phyloP scores from a whole-genome alignment of 2,329 filamentous ascomycete genomes.

The Colletotrichum sansevieriae region DNA sequence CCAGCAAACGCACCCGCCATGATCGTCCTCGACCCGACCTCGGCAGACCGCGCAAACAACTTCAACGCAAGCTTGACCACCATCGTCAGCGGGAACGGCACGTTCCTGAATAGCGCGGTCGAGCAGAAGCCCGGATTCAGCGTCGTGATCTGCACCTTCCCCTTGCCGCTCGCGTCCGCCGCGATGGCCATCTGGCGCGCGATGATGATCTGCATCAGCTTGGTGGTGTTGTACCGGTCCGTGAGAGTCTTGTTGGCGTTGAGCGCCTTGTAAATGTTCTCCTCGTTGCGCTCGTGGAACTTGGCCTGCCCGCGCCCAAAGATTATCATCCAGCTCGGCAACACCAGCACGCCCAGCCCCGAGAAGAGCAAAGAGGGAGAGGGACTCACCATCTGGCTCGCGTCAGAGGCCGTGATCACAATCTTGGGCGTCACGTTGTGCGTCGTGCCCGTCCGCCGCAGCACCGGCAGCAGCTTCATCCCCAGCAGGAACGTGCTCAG shows the following conservation, averaged over 20 bases:
- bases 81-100: slow-evolving; percentile 48
- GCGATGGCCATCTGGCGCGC: slow-evolving; percentile 52
- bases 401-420: slow-evolving; percentile 55
- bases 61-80: slow-evolving; percentile 39
- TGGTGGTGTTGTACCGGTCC: slow-evolving; percentile 53
- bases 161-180: slow-evolving; percentile 48
- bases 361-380: neutral
- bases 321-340: slow-evolving; percentile 11
- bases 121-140: slow-evolving; percentile 57
- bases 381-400: slow-evolving; percentile 47
- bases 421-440: slow-evolving; percentile 53
- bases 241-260: slow-evolving; percentile 45
- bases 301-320: slow-evolving; percentile 44
- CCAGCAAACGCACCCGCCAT: slow-evolving; percentile 54
- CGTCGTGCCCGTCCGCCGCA: slow-evolving; percentile 53
- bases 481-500: slow-evolving; percentile 60
- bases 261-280: slow-evolving; percentile 51
- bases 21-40: slow-evolving; percentile 56
- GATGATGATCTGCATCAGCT: slow-evolving; percentile 51
- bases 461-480: slow-evolving; percentile 56
- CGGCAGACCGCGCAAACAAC: slow-evolving; percentile 52
- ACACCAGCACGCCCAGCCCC: neutral
- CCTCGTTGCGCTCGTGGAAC: slow-evolving; percentile 51
- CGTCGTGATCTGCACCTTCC: slow-evolving; percentile 54
- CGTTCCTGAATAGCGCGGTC: slow-evolving; percentile 54